phyloP scores from a whole-genome alignment of 306 rosid species.

The Fragaria ananassa region DNA sequence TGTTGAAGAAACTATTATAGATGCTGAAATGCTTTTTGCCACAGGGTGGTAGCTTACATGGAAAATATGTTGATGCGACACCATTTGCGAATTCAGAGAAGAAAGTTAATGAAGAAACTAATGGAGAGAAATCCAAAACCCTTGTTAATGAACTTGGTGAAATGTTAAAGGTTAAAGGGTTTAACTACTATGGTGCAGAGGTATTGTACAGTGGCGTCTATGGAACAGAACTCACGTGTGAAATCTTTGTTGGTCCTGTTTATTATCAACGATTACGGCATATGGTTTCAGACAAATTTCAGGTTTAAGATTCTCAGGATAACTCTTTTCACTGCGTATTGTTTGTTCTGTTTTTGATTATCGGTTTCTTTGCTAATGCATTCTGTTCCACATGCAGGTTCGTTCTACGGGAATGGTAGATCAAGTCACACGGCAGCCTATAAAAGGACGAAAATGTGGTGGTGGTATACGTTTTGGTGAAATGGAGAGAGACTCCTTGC shows the following conservation, averaged over 20 bases:
- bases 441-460: slow-evolving; percentile 84
- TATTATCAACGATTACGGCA: slow-evolving; percentile 94
- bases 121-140: slow-evolving; percentile 37
- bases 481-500: slow-evolving; percentile 97
- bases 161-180: slow-evolving; percentile 70
- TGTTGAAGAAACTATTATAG: neutral
- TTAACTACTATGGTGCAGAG: slow-evolving; percentile 84
- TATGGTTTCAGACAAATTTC: slow-evolving; percentile 97
- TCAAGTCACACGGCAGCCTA: slow-evolving; percentile 80
- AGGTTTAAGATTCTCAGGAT: slow-evolving; percentile 38
- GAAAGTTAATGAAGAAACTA: slow-evolving; percentile 34
- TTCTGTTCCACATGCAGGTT: slow-evolving; percentile 44
- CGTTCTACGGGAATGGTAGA: slow-evolving; percentile 86
- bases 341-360: neutral
- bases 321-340: neutral
- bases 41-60: slow-evolving; percentile 85
- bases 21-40: slow-evolving; percentile 20
- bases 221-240: slow-evolving; percentile 83
- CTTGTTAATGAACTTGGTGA: slow-evolving; percentile 89
- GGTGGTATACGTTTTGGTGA: slow-evolving; percentile 98
- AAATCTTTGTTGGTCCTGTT: slow-evolving; percentile 92
- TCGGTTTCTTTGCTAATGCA: neutral
- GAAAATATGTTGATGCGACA: slow-evolving; percentile 77
- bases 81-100: slow-evolving; percentile 65
- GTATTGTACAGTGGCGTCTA: slow-evolving; percentile 91